Evolutionary conservation across 2,329 filamentous ascomycete genomes (phyloP), one percentile per base, ranked within the genome.

Genomic region (Trichophaea hybrida): DNA sequence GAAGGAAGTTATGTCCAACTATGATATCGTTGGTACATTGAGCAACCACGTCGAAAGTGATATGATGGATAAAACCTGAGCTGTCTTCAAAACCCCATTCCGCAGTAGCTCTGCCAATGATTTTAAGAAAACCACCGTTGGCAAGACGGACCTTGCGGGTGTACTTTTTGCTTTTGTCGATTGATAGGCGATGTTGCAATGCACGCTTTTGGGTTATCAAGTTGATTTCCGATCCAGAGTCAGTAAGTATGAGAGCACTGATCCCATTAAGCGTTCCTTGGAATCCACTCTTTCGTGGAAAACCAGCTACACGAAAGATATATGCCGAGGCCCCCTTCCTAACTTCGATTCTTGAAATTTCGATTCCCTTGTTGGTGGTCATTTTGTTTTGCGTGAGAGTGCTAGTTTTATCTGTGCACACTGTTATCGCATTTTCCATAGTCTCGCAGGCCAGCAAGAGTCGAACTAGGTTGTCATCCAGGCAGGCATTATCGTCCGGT

Each of bases 391-490:
- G 81, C 0, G 81, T 84, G 55, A 84, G 72, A 4, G 81, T 84
- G 51, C 81, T 81, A 0, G 81, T 84, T 72, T 84, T 84, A 73
- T 84, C 81, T 0, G 80, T 83, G 72, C 81, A 84, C 55, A 84
- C 83, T 0, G 80, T 81, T 0, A 83, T 86, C 5, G 84, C 85
- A 68, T 87, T 88, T 56, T 85, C 85, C 85, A 88, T 88, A 50
- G 86, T 86, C 71, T 88, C 85, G 68, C 85, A 88, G 17, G 85
- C 84, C 68, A 86, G 85, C 59, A 89, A 77, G 59, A 88, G 82
- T 38, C 85, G 81, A 49, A 88, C 85, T 60, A 89, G 73, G 67
- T 88, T 88, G 73, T 86, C 85, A 71, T 88, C 85, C 67, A 55
- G 80, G 77, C 68, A n/a, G 91, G 86, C 6, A 56, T 80, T 77